phyloP scores from a whole-genome alignment of 2,329 filamentous ascomycete genomes.

The Trichoderma guizhouense region DNA sequence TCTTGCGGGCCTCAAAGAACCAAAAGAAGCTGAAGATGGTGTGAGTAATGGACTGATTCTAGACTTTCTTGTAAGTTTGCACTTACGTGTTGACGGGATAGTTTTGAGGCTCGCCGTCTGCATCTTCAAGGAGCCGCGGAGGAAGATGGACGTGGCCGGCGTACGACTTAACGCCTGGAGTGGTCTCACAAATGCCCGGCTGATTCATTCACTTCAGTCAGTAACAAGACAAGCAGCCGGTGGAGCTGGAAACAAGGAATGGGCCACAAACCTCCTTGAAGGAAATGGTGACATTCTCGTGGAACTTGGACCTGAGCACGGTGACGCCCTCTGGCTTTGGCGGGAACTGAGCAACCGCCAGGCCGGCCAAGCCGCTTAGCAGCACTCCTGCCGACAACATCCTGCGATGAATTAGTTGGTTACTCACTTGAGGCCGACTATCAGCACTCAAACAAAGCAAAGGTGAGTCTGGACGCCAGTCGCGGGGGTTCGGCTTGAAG shows the following conservation, averaged over 20 bases:
- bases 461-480: background rate
- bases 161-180: conserved; percentile 59
- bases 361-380: conserved; percentile 23
- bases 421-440: background rate
- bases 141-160: conserved; percentile 61
- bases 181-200: conserved; percentile 58
- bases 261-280: conserved; percentile 49
- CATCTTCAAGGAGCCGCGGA: conserved; percentile 35
- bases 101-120: conserved; percentile 42
- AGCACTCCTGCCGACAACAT: conserved; percentile 1
- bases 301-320: conserved; percentile 55
- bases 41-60: background rate
- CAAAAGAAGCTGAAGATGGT: conserved; percentile 41
- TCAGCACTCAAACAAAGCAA: background rate
- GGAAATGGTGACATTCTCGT: conserved; percentile 58
- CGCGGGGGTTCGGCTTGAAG: background rate
- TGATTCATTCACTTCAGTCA: conserved; percentile 22
- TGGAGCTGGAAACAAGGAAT: background rate
- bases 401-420: background rate
- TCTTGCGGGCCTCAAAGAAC: conserved; percentile 47
- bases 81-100: conserved; percentile 47
- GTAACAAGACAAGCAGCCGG: background rate
- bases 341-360: conserved; percentile 31
- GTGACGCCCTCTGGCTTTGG: conserved; percentile 36
- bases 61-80: background rate